Evolutionary conservation across 352 stramenopile species (phyloP), one percentile per base, ranked within the genome.

Genomic region (Elongisporangium prolatum): DNA sequence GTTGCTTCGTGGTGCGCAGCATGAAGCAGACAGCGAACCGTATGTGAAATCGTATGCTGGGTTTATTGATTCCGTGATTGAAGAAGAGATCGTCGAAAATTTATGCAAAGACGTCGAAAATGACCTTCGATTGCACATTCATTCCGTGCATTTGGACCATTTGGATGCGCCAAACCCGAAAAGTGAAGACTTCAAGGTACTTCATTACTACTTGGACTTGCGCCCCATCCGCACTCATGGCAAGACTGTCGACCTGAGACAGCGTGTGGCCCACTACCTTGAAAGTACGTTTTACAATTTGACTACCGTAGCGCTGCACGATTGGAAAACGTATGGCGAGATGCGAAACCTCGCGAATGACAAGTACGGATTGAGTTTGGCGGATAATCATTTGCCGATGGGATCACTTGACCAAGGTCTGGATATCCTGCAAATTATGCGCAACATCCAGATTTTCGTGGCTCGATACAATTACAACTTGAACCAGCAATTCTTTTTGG

Each of bases 361-460:
- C 71, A 97, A 96, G 69, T 98, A 96, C 59, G 88, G 91, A 18
- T 68, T 98, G 20, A 81, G 84, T 47, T 65, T 98, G 11, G 72
- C 82, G 14, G 94, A 98, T 61, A 96, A 97, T 56, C 86, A 89
- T 61, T 71, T 98, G 55, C 95, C 95, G 0, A 97, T 98, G 89
- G 94, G 93, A 4, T 95, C 77, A 21, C 69, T 98, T 8, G 91
- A 98, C 61, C 83, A 95, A 61, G 90, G 89, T 9, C 64, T 98
- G 28, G 93, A 98, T 68, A 91, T 98, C 50, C 68, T 98, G 20
- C 90, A 98, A 68, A 97, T 98, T 67, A 97, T 98, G 91, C 88
- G 92, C 52, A 97, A 98, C 67, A 97, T 98, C 64, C 79, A 97
- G 71, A 89, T 96, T 48, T 97, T 97, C 53, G 87, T 95, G 13